Evolutionary conservation across 2,329 filamentous ascomycete species (phyloP).

Genomic region (Calonectria naviculata): DNA sequence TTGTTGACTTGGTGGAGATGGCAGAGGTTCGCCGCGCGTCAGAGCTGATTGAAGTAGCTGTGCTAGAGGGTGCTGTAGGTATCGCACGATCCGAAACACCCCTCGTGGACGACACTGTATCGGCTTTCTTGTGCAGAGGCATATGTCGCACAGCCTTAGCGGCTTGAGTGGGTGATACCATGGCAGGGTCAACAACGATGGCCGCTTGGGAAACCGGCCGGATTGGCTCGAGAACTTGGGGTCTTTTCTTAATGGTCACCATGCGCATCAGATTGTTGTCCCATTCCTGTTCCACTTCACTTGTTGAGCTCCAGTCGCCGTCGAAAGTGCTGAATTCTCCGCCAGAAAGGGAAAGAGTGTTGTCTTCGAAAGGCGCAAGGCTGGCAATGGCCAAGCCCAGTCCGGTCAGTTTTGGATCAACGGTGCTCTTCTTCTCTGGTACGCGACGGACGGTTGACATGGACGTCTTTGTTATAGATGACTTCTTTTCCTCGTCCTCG

Average conservation of each 20-base stretch:
- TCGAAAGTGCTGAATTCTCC: conserved; percentile 67
- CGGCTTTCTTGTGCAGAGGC: conserved; percentile 56
- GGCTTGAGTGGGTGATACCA: conserved; percentile 62
- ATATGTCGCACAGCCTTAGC: conserved; percentile 60
- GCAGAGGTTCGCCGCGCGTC: conserved; percentile 63
- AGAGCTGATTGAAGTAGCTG: conserved; percentile 53
- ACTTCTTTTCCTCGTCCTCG: conserved; percentile 64
- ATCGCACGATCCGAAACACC: conserved; percentile 38
- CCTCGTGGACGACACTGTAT: conserved; percentile 31
- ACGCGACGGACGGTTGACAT: conserved; percentile 56
- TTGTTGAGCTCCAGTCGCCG: conserved; percentile 64
- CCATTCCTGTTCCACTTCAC: conserved; percentile 65
- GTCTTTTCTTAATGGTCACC: conserved; percentile 63
- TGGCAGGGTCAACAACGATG: conserved; percentile 60
- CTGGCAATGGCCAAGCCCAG: conserved; percentile 56
- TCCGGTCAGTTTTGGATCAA: conserved; percentile 43
- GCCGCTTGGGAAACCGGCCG: conserved; percentile 40
- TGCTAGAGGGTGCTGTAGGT: conserved; percentile 47
- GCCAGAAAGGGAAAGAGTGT: conserved; percentile 54
- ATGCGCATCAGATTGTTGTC: conserved; percentile 64
- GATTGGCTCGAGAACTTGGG: conserved; percentile 39
- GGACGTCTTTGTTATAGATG: conserved; percentile 55
- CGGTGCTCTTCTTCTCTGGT: conserved; percentile 37
- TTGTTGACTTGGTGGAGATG: conserved; percentile 65
- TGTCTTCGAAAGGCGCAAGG: conserved; percentile 53